Conservation (phyloP, 1,284 basidiomycete species). For the Rhodotorula sp. region DNA sequence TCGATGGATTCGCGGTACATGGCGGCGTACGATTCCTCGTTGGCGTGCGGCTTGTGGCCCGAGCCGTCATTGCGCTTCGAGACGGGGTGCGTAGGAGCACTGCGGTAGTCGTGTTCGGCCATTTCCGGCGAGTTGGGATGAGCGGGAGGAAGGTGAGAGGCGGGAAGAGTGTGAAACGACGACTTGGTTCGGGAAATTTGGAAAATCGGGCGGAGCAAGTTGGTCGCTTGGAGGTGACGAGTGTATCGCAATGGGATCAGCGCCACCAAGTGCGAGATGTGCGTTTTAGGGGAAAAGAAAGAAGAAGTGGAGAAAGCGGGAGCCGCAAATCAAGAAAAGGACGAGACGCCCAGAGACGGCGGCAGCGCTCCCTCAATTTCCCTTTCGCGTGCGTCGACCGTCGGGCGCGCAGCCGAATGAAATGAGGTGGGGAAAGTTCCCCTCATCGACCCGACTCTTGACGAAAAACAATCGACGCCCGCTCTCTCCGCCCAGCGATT, state of each 20-base stretch:
- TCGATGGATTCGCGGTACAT: constrained; percentile 50
- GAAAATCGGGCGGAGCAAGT: neutral
- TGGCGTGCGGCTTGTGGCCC: constrained; percentile 57
- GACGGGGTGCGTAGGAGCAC: constrained; percentile 30
- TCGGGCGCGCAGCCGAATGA: too few relatives aligned
- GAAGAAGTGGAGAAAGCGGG: neutral
- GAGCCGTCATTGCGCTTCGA: constrained; percentile 24
- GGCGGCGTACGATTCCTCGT: constrained; percentile 61
- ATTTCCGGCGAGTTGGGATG: neutral
- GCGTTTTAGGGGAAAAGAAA: neutral
- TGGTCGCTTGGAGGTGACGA: neutral
- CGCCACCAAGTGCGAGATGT: too few relatives aligned
- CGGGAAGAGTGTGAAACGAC: too few relatives aligned
- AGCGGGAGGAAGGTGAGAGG: neutral
- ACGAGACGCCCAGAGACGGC: too few relatives aligned
- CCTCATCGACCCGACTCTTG: too few relatives aligned
- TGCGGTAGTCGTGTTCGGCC: constrained; percentile 7
- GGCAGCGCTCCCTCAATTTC: too few relatives aligned
- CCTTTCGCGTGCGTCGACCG: too few relatives aligned
- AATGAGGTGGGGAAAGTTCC: too few relatives aligned
- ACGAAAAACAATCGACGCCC: too few relatives aligned
- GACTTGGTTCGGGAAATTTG: neutral
- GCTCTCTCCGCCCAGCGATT: too few relatives aligned
- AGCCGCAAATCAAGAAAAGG: neutral
- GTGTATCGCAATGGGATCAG: too few relatives aligned